Evolutionary conservation across 1,139 yeast genomes (phyloP).

Genomic region (Pichia sp.): DNA sequence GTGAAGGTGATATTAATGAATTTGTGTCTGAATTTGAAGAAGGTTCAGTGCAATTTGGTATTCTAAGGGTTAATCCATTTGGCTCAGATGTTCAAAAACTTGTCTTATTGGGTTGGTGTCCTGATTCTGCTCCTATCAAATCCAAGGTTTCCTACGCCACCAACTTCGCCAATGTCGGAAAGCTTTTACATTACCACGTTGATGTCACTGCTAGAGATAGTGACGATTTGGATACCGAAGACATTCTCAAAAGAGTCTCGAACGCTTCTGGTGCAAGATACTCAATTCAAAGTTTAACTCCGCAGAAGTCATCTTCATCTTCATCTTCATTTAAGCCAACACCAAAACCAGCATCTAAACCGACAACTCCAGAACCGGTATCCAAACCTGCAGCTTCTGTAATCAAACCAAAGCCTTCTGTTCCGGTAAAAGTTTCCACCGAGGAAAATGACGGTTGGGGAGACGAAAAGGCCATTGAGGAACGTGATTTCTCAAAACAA

Average conservation of each 20-base stretch:
- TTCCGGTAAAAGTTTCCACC: slow-evolving; percentile 24
- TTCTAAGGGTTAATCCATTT: slow-evolving; percentile 81
- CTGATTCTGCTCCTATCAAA: slow-evolving; percentile 74
- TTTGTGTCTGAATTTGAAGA: slow-evolving; percentile 80
- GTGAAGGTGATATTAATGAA: slow-evolving; percentile 62
- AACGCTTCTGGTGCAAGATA: slow-evolving; percentile 96
- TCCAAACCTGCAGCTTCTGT: slow-evolving; percentile 14
- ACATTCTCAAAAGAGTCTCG: slow-evolving; percentile 66
- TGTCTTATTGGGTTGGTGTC: slow-evolving; percentile 89
- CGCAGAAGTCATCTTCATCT: slow-evolving; percentile 19
- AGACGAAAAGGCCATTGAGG: slow-evolving; percentile 57
- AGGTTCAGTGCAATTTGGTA: slow-evolving; percentile 84
- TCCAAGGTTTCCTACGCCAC: slow-evolving; percentile 66
- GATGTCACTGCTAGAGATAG: slow-evolving; percentile 94
- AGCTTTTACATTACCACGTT: slow-evolving; percentile 79
- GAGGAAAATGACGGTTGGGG: slow-evolving; percentile 45
- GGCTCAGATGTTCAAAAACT: slow-evolving; percentile 83
- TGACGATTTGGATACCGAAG: slow-evolving; percentile 79
- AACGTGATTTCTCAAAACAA: slow-evolving; percentile 55
- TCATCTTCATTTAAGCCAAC: slow-evolving; percentile 21
- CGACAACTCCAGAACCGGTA: slow-evolving; percentile 12
- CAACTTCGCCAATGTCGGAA: slow-evolving; percentile 68
- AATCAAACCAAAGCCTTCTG: slow-evolving; percentile 17
- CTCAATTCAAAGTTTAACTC: slow-evolving; percentile 43
- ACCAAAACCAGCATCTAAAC: slow-evolving; percentile 14